Base-by-base conservation (phyloP, 768 basidiomycete genomes). In the Kwoniella shandongensis region DNA sequence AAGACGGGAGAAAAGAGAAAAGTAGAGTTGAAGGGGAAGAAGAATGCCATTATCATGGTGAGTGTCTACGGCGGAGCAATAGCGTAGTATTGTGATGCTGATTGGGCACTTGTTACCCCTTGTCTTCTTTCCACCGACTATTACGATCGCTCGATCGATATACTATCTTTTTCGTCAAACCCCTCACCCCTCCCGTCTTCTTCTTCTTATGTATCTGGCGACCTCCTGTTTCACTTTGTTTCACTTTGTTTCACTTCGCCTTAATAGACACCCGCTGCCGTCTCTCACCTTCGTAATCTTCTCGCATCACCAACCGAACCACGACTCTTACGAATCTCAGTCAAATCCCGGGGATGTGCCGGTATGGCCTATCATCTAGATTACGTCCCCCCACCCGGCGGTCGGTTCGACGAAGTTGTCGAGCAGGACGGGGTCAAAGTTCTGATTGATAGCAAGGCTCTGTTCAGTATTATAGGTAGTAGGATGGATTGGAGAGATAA, bases 401-500 rank as follows among this genome's bases (percentile, higher is more conserved):
- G 83, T 4, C 88, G 86, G 76, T 97, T 98, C 67, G 96, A 99
- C 79, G 96, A 98, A 73, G 83, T 97, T 17, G 92, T 98, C 20
- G 86, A 91, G 75, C 96, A 98, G 78, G 92, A 97, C 63, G 94
- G 88, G 1, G 90, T 96, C 23, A 83, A 81, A 63, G 94, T 99
- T 42, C 80, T 98, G 61, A 91, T 98, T 74, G 96, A 99, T 79
- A 88, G 86, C 73, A 97, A 93, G 77, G 96, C 96, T 23, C 78
- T 99, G 62, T 98, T 99, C 75, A 91, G 89, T 57, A 96, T 99
- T 66, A 96, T 99, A 59, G 96, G 96, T 47, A 94, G 91, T 76
- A 89, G 89, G 81, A 99, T 99, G 96, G 91, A 94, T 73, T 99
- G 96, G 96, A 82, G 85, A 58, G 96, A 98, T 79, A 91, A 94